Conservation (phyloP, 2,329 filamentous ascomycete species). For the Claviceps arundinis region DNA sequence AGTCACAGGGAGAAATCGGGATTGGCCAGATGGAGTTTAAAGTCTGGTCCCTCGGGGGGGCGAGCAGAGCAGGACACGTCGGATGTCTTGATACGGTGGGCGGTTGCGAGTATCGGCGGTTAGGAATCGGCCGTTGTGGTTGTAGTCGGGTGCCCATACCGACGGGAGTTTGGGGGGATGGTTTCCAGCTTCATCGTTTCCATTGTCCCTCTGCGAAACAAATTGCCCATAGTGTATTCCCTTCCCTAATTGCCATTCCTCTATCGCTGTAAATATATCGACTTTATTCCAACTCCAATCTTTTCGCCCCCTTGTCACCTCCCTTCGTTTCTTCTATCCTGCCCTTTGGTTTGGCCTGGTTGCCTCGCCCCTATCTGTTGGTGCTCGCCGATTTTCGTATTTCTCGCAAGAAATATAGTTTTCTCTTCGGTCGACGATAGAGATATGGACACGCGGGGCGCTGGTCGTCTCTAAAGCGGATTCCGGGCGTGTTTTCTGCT, state of each 20-base stretch:
- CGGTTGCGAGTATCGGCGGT: background rate
- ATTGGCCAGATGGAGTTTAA: no score
- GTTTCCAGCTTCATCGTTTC: background rate
- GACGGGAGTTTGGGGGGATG: no score
- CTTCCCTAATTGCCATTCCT: no score
- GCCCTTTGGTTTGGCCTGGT: background rate
- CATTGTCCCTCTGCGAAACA: background rate
- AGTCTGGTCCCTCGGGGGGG: no score
- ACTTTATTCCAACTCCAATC: no score
- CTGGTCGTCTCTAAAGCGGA: slow-evolving; percentile 9
- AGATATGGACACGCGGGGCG: background rate
- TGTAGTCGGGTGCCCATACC: no score
- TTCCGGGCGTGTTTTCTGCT: slow-evolving; percentile 2
- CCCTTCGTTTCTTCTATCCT: background rate
- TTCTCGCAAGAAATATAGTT: background rate
- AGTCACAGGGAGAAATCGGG: no score
- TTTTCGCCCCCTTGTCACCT: background rate
- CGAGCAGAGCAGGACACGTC: background rate
- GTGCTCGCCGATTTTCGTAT: no score
- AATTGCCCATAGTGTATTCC: no score
- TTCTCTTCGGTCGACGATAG: background rate
- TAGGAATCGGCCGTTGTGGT: no score
- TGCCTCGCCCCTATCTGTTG: no score
- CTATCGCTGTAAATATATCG: no score
- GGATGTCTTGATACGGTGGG: background rate